Evolutionary conservation across 1,284 basidiomycete species (phyloP).

Genomic region (Microbotryum intermedium): DNA sequence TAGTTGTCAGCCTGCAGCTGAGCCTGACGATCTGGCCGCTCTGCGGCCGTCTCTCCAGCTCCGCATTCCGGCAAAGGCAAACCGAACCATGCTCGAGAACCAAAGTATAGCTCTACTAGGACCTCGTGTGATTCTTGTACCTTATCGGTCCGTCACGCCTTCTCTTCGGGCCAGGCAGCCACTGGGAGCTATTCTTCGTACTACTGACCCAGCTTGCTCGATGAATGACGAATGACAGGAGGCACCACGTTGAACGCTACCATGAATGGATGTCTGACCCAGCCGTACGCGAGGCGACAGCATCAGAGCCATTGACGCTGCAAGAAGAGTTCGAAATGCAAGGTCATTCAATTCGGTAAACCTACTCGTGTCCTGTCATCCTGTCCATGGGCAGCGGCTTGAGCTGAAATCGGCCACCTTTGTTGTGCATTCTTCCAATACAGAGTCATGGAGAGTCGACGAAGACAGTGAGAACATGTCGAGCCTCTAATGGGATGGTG

Average conservation of each 20-base stretch:
- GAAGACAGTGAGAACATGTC: constrained; percentile 58
- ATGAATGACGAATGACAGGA: neutral
- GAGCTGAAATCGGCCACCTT: neutral
- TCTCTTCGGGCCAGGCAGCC: neutral
- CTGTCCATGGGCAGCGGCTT: neutral
- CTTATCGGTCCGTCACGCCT: constrained; percentile 50
- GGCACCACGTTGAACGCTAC: constrained; percentile 45
- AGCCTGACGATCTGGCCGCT: too few species aligned
- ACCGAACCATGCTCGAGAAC: constrained; percentile 52
- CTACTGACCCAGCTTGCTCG: neutral
- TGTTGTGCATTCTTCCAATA: neutral
- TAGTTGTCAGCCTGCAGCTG: too few species aligned
- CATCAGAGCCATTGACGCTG: constrained; percentile 72
- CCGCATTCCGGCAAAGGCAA: neutral
- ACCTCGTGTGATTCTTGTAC: constrained; percentile 57
- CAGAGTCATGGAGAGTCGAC: constrained; percentile 78
- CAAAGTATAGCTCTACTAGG: constrained; percentile 56
- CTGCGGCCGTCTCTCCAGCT: too few species aligned
- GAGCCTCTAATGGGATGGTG: neutral
- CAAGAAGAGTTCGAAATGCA: constrained; percentile 91
- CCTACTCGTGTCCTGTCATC: too few species aligned
- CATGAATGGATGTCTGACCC: constrained; percentile 83
- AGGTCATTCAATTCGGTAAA: constrained; percentile 46
- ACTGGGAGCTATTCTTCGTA: neutral
- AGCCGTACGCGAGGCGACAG: constrained; percentile 66